Evolutionary conservation across 2,329 filamentous ascomycete species (phyloP).

Genomic region (Aspergillus pseudonomiae): DNA sequence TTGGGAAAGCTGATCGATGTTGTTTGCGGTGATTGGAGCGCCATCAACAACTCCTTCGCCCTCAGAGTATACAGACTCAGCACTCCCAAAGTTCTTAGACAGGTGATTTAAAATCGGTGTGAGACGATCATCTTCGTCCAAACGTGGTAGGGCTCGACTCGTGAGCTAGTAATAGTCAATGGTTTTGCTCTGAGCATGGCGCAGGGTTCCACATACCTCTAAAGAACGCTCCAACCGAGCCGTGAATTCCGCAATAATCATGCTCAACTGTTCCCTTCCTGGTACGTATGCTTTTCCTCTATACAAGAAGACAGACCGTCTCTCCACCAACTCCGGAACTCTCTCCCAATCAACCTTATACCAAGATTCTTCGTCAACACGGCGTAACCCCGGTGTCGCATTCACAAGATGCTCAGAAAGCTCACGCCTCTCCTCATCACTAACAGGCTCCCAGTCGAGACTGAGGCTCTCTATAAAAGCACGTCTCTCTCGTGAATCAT

Average conservation of each 20-base stretch:
- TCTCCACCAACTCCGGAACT: slow-evolving; percentile 87
- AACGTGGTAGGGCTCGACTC: slow-evolving; percentile 82
- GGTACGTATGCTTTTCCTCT: slow-evolving; percentile 91
- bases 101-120: slow-evolving; percentile 75
- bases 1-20: slow-evolving; percentile 76
- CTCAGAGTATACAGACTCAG: slow-evolving; percentile 77
- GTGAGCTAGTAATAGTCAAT: slow-evolving; percentile 64
- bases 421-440: slow-evolving; percentile 75
- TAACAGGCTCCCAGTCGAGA: slow-evolving; percentile 82
- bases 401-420: slow-evolving; percentile 65
- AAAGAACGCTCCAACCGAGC: slow-evolving; percentile 77
- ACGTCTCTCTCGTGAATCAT: slow-evolving; percentile 71
- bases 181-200: slow-evolving; percentile 10
- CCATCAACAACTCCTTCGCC: slow-evolving; percentile 67
- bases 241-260: slow-evolving; percentile 87
- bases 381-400: slow-evolving; percentile 53
- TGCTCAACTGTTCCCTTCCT: slow-evolving; percentile 79
- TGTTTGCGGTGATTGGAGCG: slow-evolving; percentile 73
- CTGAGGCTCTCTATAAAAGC: slow-evolving; percentile 76
- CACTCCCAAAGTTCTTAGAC: slow-evolving; percentile 94
- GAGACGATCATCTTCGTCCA: slow-evolving; percentile 95
- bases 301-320: slow-evolving; percentile 73
- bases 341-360: slow-evolving; percentile 97
- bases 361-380: slow-evolving; percentile 78
- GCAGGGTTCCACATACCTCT: slow-evolving; percentile 60